A percentile compares a stretch with the other conserved stretches of the same genome.
Evolutionary conservation across 225 moss, liverwort and hornwort species (phyloP).

Genomic region (Pleurozium schreberi): DNA sequence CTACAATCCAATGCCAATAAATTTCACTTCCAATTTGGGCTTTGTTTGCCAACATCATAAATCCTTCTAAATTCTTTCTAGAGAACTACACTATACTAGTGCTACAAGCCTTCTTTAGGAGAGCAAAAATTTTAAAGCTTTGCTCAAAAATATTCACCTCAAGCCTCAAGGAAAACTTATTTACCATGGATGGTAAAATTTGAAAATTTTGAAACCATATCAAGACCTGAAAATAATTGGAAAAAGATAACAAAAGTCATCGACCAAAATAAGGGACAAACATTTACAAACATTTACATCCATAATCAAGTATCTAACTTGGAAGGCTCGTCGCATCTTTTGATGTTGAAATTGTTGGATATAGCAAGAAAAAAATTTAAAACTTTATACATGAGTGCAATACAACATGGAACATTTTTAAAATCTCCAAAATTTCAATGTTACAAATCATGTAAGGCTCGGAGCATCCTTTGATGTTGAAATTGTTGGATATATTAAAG

Average conservation of each 20-base stretch:
- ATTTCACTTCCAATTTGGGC: neutral
- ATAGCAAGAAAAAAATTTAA: neutral
- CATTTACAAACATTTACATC: neutral
- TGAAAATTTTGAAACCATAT: neutral
- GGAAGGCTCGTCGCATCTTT: neutral
- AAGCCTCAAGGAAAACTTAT: too few relatives aligned
- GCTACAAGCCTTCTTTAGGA: neutral
- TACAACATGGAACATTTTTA: neutral
- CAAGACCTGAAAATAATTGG: rapidly evolving
- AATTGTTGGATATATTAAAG: neutral
- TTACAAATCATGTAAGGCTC: too few relatives aligned
- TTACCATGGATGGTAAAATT: neutral
- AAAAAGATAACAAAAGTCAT: neutral
- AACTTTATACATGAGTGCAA: rapidly evolving
- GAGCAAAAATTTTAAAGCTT: neutral
- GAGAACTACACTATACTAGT: too few relatives aligned
- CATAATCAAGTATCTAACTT: neutral
- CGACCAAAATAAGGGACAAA: rapidly evolving
- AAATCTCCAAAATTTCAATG: neutral
- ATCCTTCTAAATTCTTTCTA: too few relatives aligned
- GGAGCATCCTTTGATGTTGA: too few relatives aligned
- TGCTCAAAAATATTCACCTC: neutral
- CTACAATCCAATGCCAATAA: neutral
- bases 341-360: neutral
- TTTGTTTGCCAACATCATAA: neutral